Conservation (phyloP, 1,284 basidiomycete species). For the Heterobasidion annosum region DNA sequence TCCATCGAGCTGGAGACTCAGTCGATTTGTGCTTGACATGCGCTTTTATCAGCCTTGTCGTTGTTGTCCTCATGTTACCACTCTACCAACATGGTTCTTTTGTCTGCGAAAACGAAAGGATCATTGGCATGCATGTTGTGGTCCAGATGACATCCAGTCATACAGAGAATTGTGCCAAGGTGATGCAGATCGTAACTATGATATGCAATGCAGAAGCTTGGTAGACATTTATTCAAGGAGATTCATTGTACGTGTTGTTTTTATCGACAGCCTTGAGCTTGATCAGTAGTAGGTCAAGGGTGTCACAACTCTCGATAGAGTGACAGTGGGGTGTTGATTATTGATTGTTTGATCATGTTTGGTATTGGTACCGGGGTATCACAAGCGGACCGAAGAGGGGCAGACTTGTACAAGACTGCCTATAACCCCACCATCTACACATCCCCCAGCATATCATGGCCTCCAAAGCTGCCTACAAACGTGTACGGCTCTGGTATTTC, state of each 20-base stretch:
- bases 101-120: too few species aligned
- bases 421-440: conserved; percentile 1
- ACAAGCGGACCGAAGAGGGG: not conserved
- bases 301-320: too few species aligned
- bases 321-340: not conserved
- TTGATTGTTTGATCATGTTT: not conserved
- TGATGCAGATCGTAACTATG: not conserved
- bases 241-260: too few species aligned
- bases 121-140: too few species aligned
- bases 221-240: too few species aligned
- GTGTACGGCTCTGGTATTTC: conserved; percentile 39
- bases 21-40: conserved; percentile 5
- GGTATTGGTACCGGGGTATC: not conserved
- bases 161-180: not conserved
- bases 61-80: too few species aligned
- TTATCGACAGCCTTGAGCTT: too few species aligned
- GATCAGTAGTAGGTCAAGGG: too few species aligned
- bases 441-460: conserved; percentile 43
- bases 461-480: conserved; percentile 76
- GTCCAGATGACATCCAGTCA: too few species aligned
- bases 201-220: too few species aligned
- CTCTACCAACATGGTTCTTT: too few species aligned
- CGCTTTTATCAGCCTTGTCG: too few species aligned
- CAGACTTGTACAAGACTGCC: not conserved
- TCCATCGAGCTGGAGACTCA: conserved; percentile 6